These are phyloP conservation scores for Penicillium janthinellum DNA, from an alignment of 2,329 filamentous ascomycete genomes.

Conservation along the genomic window DNA sequence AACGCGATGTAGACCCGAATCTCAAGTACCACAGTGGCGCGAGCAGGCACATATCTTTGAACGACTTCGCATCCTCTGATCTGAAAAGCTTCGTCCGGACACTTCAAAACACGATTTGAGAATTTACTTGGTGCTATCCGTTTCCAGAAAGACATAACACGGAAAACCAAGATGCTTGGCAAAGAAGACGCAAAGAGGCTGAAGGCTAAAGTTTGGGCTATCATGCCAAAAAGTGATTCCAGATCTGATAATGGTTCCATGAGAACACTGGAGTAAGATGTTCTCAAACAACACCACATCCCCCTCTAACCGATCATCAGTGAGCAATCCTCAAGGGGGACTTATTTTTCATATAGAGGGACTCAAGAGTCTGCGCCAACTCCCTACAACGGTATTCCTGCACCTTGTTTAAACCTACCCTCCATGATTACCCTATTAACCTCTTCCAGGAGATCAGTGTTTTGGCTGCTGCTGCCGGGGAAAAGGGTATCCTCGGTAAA, in stretches of 20 bases:
- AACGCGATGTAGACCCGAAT: constrained; percentile 2
- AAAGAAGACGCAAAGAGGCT: constrained; percentile 3
- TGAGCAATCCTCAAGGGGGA: constrained; percentile 4
- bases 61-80: not conserved
- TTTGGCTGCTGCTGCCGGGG: constrained; percentile 13
- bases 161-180: constrained; percentile 1
- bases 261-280: constrained; percentile 16
- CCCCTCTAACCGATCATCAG: constrained; percentile 8
- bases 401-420: not conserved
- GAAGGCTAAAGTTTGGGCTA: constrained; percentile 10
- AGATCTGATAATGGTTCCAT: constrained; percentile 7
- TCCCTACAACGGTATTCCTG: constrained; percentile 14
- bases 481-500: constrained; percentile 8
- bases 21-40: not conserved
- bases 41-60: not conserved
- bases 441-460: constrained; percentile 13
- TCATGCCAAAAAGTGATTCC: constrained; percentile 4
- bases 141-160: not conserved
- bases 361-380: constrained; percentile 1
- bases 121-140: too few relatives aligned
- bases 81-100: not conserved
- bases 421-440: constrained; percentile 7
- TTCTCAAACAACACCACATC: constrained; percentile 6
- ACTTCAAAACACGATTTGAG: not conserved
- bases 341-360: not conserved